Base-by-base conservation (phyloP, 2,329 filamentous ascomycete species). In the Conoideocrella luteorostrata region DNA sequence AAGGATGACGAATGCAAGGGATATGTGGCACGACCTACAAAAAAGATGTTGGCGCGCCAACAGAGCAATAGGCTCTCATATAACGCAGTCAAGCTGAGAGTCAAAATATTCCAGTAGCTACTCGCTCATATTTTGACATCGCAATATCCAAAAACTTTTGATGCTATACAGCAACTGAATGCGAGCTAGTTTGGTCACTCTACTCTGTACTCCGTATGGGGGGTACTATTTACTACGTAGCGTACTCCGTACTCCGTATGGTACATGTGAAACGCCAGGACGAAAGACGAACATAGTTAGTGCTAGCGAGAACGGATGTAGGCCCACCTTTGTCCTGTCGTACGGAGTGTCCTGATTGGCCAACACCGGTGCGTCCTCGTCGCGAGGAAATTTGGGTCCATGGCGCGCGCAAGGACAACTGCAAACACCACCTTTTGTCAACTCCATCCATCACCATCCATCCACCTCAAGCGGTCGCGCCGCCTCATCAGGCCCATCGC, bases 361-460 rank as follows among this genome's bases (percentile, higher is more conserved):
- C 43, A 43, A 21, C 5, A 11, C 7, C 17, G 10, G 39, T 44
- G 41, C 52, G 60, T 56, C 58, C 61, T 63, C 49, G 61, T 64
- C 60, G 61, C 63, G 62, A 64, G 44, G 55, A 64, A 62, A 57
- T 64, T 63, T 63, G 58, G 62, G 53, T 53, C 54, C 52, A 54
- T 52, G 56, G 49, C 50, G 44, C 35, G 50, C 46, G 30, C 40
- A 48, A 47, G 49, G 36, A 42, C 43, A 28, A 39, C 39, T 11
- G 39, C 15, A 26, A 34, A 21, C 29, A 42, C 46, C 45, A 49
- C 45, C 43, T 41, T 54, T 24, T 26, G 23, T 23, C 39, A 39
- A 46, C 44, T 42, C 34, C 26, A 39, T 29, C 34, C 40, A 41
- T 48, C 41, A 30, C 26, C 21, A 18, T 36, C 39, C 45, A 47